Evolutionary conservation across 1,284 basidiomycete genomes (phyloP), one percentile per base, ranked within the genome.

Genomic region (Trichosporon sp.): DNA sequence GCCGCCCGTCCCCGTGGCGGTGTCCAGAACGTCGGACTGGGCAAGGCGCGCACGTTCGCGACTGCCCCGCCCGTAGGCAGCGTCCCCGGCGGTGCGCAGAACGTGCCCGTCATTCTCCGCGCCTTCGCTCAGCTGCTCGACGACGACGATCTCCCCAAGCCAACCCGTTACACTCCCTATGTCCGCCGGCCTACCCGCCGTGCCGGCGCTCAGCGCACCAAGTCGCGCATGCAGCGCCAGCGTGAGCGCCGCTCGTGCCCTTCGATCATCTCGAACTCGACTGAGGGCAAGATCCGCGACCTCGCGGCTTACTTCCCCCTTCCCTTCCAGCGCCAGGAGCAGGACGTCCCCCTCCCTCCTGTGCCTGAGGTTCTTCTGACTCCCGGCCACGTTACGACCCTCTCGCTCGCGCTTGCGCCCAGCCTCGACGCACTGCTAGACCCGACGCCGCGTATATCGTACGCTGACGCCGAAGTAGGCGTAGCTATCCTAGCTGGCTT

Each of bases 241-340:
- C 16, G 25, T 13, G 13, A 19, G 33, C 32, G n/a, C 19, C 29
- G 21, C 27, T 56, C 27, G n/a, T 23, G 16, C 52, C 23, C 29
- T 60, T 68, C 64, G 8, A 29, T 25, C 16, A 31, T 21, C 27
- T 54, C 54, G 16, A 13, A 29, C 29, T 61, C 65, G 16, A n/a
- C 36, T 37, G 31, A 49, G 27, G 37, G 56, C 5, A 34, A 46
- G 25, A 63, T 73, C 60, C 46, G 63, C 58, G 71, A 74, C 37
- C 63, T 76, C 40, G 65, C 71, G 16, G 66, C 71, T 46, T 76
- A 72, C 68, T 77, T 76, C 65, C 76, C 75, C 56, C 62, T 73
- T 59, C 57, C 56, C 14, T 21, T 61, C 44, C 32, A 58, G 14
- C 9, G 59, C 57, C 36, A 29, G 59, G 54, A 57, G 23, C 33